These are phyloP conservation scores for Oemleria cerasiformis DNA, from an alignment of 306 rosid species.

Conservation along the genomic window DNA sequence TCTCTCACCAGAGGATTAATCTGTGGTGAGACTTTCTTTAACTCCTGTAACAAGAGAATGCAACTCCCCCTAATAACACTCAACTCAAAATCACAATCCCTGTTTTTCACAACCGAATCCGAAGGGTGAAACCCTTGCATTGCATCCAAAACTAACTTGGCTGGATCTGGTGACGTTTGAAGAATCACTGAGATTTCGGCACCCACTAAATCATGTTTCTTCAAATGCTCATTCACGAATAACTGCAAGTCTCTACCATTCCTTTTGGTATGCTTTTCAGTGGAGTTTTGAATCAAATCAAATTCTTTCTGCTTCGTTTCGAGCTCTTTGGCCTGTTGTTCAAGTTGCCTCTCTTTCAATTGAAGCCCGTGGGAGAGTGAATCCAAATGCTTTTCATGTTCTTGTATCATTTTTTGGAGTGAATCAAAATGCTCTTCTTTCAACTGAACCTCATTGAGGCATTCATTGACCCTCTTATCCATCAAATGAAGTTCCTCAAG, in stretches of 20 bases:
- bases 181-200: constrained; percentile 27
- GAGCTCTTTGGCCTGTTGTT: constrained; percentile 25
- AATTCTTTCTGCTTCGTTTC: background rate
- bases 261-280: background rate
- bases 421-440: constrained; percentile 11
- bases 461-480: constrained; percentile 7
- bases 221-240: constrained; percentile 33
- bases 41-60: constrained; percentile 35
- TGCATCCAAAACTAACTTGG: constrained; percentile 48
- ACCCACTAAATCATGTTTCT: constrained; percentile 26
- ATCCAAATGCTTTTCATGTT: constrained; percentile 14
- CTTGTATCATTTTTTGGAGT: background rate
- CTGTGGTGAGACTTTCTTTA: constrained; percentile 33
- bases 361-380: constrained; percentile 21
- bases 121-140: constrained; percentile 45
- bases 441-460: constrained; percentile 31
- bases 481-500: constrained; percentile 16
- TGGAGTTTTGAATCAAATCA: no score
- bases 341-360: constrained; percentile 27
- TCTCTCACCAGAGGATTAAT: constrained; percentile 34
- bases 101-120: constrained; percentile 7
- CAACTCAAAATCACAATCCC: constrained; percentile 25
- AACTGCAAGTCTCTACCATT: constrained; percentile 30
- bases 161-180: constrained; percentile 31
- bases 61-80: constrained; percentile 39